These are phyloP conservation scores for Pseudomonodictys pantanalensis DNA, from an alignment of 495 filamentous ascomycete species.

Conservation along the genomic window DNA sequence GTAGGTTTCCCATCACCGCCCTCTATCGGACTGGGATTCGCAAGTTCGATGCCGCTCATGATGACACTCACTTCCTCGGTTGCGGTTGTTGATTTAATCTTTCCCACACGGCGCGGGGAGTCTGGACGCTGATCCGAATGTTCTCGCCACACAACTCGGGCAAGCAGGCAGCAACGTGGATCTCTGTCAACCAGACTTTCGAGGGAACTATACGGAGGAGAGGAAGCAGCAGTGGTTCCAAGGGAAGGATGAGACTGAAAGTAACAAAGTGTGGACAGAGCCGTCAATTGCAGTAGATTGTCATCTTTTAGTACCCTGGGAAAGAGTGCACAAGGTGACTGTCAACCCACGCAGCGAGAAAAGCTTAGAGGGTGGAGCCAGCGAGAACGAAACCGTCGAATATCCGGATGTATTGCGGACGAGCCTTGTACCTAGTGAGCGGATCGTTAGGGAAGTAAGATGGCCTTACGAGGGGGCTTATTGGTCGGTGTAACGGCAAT, in stretches of 20 bases:
- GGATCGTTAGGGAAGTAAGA: slow-evolving; percentile 20
- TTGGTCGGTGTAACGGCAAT: slow-evolving; percentile 30
- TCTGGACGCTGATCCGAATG: slow-evolving; percentile 25
- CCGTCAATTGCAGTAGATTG: slow-evolving; percentile 30
- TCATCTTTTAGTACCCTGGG: slow-evolving; percentile 29
- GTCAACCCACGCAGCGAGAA: slow-evolving; percentile 28
- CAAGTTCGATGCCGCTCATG: slow-evolving; percentile 21
- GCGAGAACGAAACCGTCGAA: slow-evolving; percentile 18
- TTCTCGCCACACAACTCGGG: slow-evolving; percentile 23
- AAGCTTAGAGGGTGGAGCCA: slow-evolving; percentile 20
- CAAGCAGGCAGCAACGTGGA: slow-evolving; percentile 1
- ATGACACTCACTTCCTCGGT: too few relatives aligned
- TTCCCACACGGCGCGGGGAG: slow-evolving; percentile 4
- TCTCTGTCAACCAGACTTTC: slow-evolving; percentile 6
- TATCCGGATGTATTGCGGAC: slow-evolving; percentile 35
- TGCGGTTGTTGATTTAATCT: too few relatives aligned
- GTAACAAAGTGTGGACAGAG: too few relatives aligned
- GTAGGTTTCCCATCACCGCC: not conserved
- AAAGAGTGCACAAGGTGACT: slow-evolving; percentile 1
- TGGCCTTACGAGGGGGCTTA: slow-evolving; percentile 12
- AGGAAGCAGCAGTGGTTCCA: too few relatives aligned
- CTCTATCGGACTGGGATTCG: slow-evolving; percentile 24
- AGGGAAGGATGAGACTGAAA: slow-evolving; percentile 6
- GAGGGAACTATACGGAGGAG: too few relatives aligned
- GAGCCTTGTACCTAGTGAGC: slow-evolving; percentile 31